Conservation (phyloP, 139 green algal species). For the Closterium sp. region DNA sequence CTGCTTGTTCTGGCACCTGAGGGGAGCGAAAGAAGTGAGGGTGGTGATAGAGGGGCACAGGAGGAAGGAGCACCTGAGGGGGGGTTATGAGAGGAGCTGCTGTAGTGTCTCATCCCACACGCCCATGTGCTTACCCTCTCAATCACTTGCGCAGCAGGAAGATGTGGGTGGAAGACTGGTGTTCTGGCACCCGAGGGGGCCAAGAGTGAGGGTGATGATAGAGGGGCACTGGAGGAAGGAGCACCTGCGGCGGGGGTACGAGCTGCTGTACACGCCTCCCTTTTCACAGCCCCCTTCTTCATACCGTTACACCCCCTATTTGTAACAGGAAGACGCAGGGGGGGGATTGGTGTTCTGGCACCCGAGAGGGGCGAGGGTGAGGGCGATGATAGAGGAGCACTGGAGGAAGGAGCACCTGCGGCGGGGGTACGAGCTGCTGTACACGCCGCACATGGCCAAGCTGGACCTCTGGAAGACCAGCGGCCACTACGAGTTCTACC, state of each 20-base stretch:
- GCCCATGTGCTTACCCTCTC: no score
- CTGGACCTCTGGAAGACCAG: slow-evolving; percentile 92
- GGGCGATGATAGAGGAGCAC: slow-evolving; percentile 86
- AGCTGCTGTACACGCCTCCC: slow-evolving; percentile 91
- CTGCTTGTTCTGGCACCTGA: slow-evolving; percentile 98
- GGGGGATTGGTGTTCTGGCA: slow-evolving; percentile 97
- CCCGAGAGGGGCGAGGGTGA: slow-evolving; percentile 80
- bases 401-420: slow-evolving; percentile 92
- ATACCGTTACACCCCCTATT: neutral
- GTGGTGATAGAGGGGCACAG: slow-evolving; percentile 90
- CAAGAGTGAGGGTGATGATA: slow-evolving; percentile 80
- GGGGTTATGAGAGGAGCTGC: slow-evolving; percentile 68
- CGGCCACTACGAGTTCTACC: slow-evolving; percentile 96
- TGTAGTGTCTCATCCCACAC: slow-evolving; percentile 62
- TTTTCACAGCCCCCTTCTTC: slow-evolving; percentile 70
- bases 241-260: slow-evolving; percentile 73
- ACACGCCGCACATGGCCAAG: slow-evolving; percentile 93
- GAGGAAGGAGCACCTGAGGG: slow-evolving; percentile 85
- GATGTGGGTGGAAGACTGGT: slow-evolving; percentile 80
- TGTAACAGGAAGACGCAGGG: slow-evolving; percentile 64
- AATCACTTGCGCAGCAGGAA: slow-evolving; percentile 64
- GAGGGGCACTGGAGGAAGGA: slow-evolving; percentile 93
- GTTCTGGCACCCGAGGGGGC: slow-evolving; percentile 94
- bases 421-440: slow-evolving; percentile 79
- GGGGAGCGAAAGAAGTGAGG: slow-evolving; percentile 78